A percentile compares a stretch with the other conserved stretches of the same genome.
These are phyloP conservation scores for Xylaria sp. DNA, from an alignment of 2,329 filamentous ascomycete genomes.

Conservation along the genomic window DNA sequence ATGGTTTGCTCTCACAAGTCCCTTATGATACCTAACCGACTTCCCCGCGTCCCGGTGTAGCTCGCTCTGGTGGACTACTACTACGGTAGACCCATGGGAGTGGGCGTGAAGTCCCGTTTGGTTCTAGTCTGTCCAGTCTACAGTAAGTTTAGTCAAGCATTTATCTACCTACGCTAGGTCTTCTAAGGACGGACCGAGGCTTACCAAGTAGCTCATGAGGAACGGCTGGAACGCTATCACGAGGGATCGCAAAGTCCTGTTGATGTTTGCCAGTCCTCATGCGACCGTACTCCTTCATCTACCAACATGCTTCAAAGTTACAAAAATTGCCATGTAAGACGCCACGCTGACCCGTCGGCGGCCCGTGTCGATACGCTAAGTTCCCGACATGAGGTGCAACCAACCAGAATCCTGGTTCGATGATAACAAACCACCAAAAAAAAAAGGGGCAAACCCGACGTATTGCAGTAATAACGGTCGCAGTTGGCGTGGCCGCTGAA, in stretches of 20 bases:
- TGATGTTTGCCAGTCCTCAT: not conserved
- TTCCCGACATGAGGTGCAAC: constrained; percentile 20
- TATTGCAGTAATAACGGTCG: not conserved
- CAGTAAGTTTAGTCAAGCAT: not conserved
- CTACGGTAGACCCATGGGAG: not conserved
- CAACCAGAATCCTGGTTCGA: not conserved
- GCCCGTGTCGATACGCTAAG: constrained; percentile 10
- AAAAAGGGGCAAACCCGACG: not conserved
- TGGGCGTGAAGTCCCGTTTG: not conserved
- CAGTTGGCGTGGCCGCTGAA: not conserved
- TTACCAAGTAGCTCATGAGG: not conserved
- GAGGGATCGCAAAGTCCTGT: not conserved
- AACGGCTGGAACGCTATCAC: not conserved
- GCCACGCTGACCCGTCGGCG: constrained; percentile 10
- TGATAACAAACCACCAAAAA: not conserved
- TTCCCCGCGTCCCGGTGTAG: not conserved
- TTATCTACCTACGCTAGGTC: not conserved
- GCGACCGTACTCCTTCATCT: not conserved
- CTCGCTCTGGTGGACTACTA: not conserved
- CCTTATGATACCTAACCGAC: not conserved
- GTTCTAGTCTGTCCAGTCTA: not conserved
- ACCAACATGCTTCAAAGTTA: not conserved
- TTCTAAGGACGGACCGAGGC: not conserved
- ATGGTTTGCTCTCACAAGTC: not conserved
- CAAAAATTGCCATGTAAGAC: not conserved